phyloP scores from a whole-genome alignment of 139 green algal species.

The Micromonas commoda region DNA sequence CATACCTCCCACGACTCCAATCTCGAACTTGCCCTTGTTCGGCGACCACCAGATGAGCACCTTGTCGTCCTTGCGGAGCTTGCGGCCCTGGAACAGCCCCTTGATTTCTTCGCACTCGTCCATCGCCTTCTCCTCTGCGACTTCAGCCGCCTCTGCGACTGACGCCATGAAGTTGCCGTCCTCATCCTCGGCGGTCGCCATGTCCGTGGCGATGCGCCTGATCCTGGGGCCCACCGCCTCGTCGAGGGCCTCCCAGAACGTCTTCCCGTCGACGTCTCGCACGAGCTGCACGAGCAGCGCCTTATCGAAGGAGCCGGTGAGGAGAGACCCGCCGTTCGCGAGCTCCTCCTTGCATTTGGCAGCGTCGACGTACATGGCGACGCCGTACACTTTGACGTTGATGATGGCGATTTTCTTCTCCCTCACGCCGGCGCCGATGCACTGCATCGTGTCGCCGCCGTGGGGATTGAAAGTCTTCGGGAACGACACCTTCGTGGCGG shows the following conservation, averaged over 20 bases:
- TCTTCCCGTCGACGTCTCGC: slow-evolving; percentile 11
- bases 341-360: background rate
- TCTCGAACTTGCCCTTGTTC: background rate
- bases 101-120: background rate
- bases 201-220: slow-evolving; percentile 25
- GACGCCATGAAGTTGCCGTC: slow-evolving; percentile 38
- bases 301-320: slow-evolving; percentile 27
- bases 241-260: slow-evolving; percentile 20
- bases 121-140: slow-evolving; percentile 18
- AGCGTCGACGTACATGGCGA: slow-evolving; percentile 33
- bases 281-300: slow-evolving; percentile 5
- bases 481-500: slow-evolving; percentile 6
- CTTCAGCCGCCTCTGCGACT: slow-evolving; percentile 28
- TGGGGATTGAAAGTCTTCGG: background rate
- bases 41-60: background rate
- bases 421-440: slow-evolving; percentile 29
- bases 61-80: background rate
- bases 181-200: slow-evolving; percentile 31
- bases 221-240: slow-evolving; percentile 21
- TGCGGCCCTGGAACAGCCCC: background rate
- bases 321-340: background rate
- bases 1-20: background rate
- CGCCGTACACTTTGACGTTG: slow-evolving; percentile 34
- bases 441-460: background rate
- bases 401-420: slow-evolving; percentile 32